These are phyloP conservation scores for Hypoxylon lienhwacheense DNA, from an alignment of 495 filamentous ascomycete species.

Conservation along the genomic window DNA sequence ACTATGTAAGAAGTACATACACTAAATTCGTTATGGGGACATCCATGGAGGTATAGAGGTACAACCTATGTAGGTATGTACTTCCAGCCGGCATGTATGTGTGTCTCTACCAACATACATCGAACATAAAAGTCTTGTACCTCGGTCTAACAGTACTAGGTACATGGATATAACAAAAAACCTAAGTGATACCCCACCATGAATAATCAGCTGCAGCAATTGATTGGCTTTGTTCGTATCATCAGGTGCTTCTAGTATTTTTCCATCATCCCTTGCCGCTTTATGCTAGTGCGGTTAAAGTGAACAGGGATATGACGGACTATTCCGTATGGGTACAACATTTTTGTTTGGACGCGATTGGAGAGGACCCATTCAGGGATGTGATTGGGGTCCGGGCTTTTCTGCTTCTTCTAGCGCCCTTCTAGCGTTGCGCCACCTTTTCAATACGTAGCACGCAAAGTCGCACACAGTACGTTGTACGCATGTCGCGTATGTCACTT, in stretches of 20 bases:
- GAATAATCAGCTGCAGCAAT: slow-evolving; percentile 4
- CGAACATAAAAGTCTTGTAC: no score
- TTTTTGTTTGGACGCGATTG: slow-evolving; percentile 30
- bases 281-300: slow-evolving; percentile 32
- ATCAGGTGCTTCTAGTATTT: slow-evolving; percentile 39
- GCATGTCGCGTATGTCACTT: slow-evolving; percentile 12
- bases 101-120: no score
- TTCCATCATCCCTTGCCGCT: slow-evolving; percentile 37
- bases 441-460: slow-evolving; percentile 18
- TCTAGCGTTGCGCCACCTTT: slow-evolving; percentile 44
- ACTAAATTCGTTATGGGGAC: no score
- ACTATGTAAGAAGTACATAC: no score
- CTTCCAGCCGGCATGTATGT: no score
- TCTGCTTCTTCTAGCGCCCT: slow-evolving; percentile 43
- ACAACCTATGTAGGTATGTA: no score
- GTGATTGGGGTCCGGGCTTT: slow-evolving; percentile 35
- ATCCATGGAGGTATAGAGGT: no score
- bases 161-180: no score
- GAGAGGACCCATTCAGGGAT: slow-evolving; percentile 6
- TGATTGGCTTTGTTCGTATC: slow-evolving; percentile 31
- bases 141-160: no score
- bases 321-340: slow-evolving; percentile 34
- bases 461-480: no score
- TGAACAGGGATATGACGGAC: slow-evolving; percentile 26
- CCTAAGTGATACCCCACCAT: slow-evolving; percentile 21